Conservation (phyloP, 2,329 filamentous ascomycete genomes). For the Aplosporella prunicola region DNA sequence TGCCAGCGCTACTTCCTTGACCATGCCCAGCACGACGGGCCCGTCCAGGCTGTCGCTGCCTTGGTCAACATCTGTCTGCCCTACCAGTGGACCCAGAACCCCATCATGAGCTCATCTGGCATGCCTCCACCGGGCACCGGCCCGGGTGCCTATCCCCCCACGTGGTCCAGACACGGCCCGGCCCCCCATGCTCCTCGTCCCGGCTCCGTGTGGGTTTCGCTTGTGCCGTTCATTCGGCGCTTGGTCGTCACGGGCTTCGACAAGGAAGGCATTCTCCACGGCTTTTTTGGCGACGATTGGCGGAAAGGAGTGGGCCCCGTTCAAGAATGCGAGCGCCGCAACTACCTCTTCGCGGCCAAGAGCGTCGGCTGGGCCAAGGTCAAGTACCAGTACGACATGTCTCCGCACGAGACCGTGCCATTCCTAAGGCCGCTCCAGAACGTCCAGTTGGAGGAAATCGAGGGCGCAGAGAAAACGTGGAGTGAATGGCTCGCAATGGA, state of each 20-base stretch:
- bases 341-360: conserved; percentile 93
- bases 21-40: conserved; percentile 71
- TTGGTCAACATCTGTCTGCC: conserved; percentile 89
- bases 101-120: conserved; percentile 33
- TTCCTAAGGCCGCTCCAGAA: conserved; percentile 77
- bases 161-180: conserved; percentile 34
- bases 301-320: conserved; percentile 65
- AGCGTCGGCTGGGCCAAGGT: conserved; percentile 82
- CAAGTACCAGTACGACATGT: conserved; percentile 85
- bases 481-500: conserved; percentile 95
- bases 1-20: conserved; percentile 90
- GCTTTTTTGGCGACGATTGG: conserved; percentile 97
- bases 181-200: conserved; percentile 29
- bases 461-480: conserved; percentile 75
- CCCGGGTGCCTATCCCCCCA: conserved; percentile 16
- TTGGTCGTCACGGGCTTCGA: conserved; percentile 90
- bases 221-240: conserved; percentile 83
- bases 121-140: conserved; percentile 22
- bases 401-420: conserved; percentile 70
- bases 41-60: conserved; percentile 79
- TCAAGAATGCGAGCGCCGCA: conserved; percentile 81
- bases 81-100: conserved; percentile 57
- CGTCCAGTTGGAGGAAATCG: conserved; percentile 69
- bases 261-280: conserved; percentile 73
- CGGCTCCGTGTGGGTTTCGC: conserved; percentile 46